Conservation (phyloP, 768 basidiomycete species). For the Dacryopinax spathularia region DNA sequence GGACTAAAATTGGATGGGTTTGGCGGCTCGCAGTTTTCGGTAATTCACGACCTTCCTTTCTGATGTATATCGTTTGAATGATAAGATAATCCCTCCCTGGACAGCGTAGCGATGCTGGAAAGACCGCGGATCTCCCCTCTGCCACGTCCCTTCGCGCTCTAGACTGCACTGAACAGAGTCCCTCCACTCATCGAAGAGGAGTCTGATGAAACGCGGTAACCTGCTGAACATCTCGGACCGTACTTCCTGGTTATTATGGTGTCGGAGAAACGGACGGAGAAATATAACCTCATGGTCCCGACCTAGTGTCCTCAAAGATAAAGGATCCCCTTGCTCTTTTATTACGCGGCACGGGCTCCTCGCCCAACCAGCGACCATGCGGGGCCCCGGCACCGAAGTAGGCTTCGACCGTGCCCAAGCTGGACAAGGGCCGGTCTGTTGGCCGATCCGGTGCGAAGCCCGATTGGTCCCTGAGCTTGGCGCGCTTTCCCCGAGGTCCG, state of each 20-base stretch:
- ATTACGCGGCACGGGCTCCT: neutral
- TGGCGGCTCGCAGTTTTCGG: neutral
- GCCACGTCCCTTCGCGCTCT: too few species aligned
- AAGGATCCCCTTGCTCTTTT: neutral
- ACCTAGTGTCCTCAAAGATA: neutral
- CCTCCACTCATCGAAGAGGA: too few species aligned
- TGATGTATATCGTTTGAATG: slow-evolving; percentile 1
- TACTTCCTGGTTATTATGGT: too few species aligned
- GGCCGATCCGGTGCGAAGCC: neutral
- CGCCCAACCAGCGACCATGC: neutral
- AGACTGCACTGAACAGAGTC: too few species aligned
- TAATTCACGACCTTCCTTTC: slow-evolving; percentile 1
- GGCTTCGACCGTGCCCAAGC: neutral
- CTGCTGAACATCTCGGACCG: too few species aligned
- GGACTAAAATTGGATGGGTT: slow-evolving; percentile 27
- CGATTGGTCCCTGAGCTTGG: neutral
- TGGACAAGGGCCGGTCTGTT: neutral
- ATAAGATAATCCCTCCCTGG: neutral
- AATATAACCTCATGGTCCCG: neutral
- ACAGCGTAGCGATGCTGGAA: too few species aligned
- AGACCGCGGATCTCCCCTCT: too few species aligned
- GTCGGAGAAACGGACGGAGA: neutral
- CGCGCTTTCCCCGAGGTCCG: neutral
- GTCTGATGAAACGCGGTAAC: too few species aligned
- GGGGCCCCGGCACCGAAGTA: neutral